phyloP scores from a whole-genome alignment of 2,329 filamentous ascomycete genomes.

The Escovopsis weberi region DNA sequence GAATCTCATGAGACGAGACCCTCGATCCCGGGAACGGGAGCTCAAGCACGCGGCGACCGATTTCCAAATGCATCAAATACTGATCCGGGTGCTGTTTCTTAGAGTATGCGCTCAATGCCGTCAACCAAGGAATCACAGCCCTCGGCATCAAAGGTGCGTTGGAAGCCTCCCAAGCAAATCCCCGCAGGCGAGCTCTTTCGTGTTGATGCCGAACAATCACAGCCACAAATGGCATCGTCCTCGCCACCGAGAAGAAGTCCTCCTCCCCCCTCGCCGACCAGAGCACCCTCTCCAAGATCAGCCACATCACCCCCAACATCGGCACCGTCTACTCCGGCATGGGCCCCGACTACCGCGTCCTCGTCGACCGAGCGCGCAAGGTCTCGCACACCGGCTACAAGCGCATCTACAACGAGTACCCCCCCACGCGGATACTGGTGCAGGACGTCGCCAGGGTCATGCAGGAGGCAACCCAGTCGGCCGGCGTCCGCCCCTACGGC shows the following conservation, averaged over 20 bases:
- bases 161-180: background rate
- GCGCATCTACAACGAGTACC: constrained; percentile 99
- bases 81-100: constrained; percentile 6
- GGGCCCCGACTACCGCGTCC: constrained; percentile 94
- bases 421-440: constrained; percentile 96
- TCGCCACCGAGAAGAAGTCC: constrained; percentile 98
- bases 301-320: constrained; percentile 95
- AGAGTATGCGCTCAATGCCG: constrained; percentile 99
- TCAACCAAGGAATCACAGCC: constrained; percentile 97
- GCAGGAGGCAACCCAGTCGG: constrained; percentile 97
- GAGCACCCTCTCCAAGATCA: constrained; percentile 90
- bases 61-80: background rate
- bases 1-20: no score
- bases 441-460: constrained; percentile 96
- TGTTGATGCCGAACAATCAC: constrained; percentile 11
- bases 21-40: no score
- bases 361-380: constrained; percentile 96
- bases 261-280: constrained; percentile 94
- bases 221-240: constrained; percentile 98
- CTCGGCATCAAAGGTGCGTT: constrained; percentile 87
- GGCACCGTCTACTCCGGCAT: constrained; percentile 99
- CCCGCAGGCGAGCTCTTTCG: no score
- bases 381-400: constrained; percentile 98
- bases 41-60: background rate
- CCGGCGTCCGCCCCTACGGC: constrained; percentile 92